Base-by-base conservation (phyloP, 1,284 basidiomycete genomes). In the Ganoderma sinense region DNA sequence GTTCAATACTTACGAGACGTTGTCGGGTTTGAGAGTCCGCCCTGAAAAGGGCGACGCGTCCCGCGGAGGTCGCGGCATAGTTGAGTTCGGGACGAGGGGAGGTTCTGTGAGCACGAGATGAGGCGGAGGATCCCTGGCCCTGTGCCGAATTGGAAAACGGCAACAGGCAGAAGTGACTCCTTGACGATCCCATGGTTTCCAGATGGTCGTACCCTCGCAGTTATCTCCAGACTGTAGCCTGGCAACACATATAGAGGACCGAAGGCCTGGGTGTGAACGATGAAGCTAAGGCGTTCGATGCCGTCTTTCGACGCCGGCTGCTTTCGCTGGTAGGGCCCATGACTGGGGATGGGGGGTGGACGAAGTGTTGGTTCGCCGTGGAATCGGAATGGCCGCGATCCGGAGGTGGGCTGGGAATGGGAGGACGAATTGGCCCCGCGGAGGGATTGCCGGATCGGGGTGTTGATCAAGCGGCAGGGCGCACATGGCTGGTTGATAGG, bases 111-210 rank as follows among this genome's bases (percentile, higher is more conserved):
- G 20, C 58, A 36, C 33, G 39, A 20, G 29, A n/a, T 33, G 56
- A 58, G 31, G 18, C 48, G 13, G 45, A 23, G 45, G n/a, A n/a
- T 59, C 33, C 11, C 16, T 40, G 2, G 58, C 31, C 29, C 16
- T 36, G 29, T 31, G 10, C 36, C 29, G 36, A 33, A 31, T n/a
- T 18, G 29, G 31, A n/a, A n/a, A 56, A 33, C 31, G 55, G 55
- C 16, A 56, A 56, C 55, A 26, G n/a, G 45, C 23, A 26, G 48
- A 26, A 53, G 23, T 53, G 48, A 53, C 23, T 53, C 48, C n/a
- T 59, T 33, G 31, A 39, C 56, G 56, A 59, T 59, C 33, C 56
- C 56, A 59, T 59, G 56, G 56, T 59, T 59, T 59, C 56, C 56
- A 36, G 56, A 23, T 59, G 33, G 56, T 23, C 8, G 31, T 36